Evolutionary conservation across 345 rosid genomes (phyloP).

Genomic region (Passiflora organensis): DNA sequence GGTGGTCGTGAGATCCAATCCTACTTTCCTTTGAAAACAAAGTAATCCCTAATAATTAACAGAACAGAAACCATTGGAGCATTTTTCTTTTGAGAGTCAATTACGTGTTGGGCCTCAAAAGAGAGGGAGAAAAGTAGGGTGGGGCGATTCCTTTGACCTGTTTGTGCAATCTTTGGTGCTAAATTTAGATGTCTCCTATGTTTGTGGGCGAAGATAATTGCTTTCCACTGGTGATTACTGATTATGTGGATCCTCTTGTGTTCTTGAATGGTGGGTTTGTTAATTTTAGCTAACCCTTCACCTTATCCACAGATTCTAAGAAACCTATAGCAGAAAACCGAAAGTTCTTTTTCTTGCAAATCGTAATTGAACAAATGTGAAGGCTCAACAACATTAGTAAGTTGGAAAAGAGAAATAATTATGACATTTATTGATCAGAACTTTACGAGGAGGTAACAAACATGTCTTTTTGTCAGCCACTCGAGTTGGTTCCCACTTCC

Average conservation of each 20-base stretch:
- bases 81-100: slow-evolving; percentile 26
- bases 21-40: slow-evolving; percentile 7
- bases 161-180: background rate
- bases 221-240: slow-evolving; percentile 1
- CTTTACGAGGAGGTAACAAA: too few relatives aligned
- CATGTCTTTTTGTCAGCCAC: too few relatives aligned
- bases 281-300: slow-evolving; percentile 8
- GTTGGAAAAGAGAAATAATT: too few relatives aligned
- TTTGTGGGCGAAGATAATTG: slow-evolving; percentile 12
- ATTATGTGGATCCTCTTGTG: background rate
- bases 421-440: too few relatives aligned
- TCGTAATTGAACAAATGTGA: too few relatives aligned
- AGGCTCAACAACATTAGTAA: too few relatives aligned
- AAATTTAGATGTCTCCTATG: slow-evolving; percentile 19
- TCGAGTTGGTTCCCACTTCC: too few relatives aligned
- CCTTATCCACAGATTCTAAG: background rate
- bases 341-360: too few relatives aligned
- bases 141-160: slow-evolving; percentile 2
- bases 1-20: slow-evolving; percentile 27
- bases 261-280: background rate
- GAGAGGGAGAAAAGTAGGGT: slow-evolving; percentile 8
- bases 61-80: background rate
- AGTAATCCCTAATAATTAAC: background rate
- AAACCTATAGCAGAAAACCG: too few relatives aligned
- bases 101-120: slow-evolving; percentile 40